These are phyloP conservation scores for Alnus rubra DNA, from an alignment of 306 rosid genomes.

Conservation along the genomic window DNA sequence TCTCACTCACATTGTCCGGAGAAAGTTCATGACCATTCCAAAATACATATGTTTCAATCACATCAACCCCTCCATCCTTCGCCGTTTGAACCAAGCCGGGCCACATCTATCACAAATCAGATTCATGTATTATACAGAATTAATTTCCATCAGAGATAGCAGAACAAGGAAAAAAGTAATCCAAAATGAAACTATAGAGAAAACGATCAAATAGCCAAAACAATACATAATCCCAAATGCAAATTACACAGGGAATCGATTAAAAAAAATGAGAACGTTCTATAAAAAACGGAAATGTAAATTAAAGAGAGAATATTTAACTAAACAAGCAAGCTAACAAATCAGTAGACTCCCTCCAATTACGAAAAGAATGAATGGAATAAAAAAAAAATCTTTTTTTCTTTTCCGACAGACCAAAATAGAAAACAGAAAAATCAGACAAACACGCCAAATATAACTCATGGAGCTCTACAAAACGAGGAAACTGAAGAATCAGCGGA, in stretches of 20 bases:
- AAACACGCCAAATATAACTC: neutral
- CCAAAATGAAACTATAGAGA: neutral
- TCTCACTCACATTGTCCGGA: constrained; percentile 70
- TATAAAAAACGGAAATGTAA: neutral
- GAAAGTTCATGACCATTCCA: constrained; percentile 97
- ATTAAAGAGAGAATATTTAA: neutral
- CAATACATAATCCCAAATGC: neutral
- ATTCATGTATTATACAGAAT: constrained; percentile 12
- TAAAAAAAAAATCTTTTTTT: neutral
- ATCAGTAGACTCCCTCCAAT: neutral
- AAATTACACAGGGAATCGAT: neutral
- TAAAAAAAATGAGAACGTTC: neutral
- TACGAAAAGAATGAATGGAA: neutral
- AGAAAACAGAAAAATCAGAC: neutral
- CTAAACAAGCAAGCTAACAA: neutral
- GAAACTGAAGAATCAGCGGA: neutral
- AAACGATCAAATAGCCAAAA: neutral
- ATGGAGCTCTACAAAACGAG: neutral
- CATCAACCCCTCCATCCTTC: constrained; percentile 82
- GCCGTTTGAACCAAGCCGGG: constrained; percentile 83
- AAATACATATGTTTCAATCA: constrained; percentile 88
- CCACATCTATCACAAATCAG: constrained; percentile 72
- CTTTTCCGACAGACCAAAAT: neutral
- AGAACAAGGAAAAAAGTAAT: neutral
- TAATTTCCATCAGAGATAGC: constrained; percentile 19